Evolutionary conservation across 1,139 yeast genomes (phyloP).

Genomic region (Geotrichum restrictum): DNA sequence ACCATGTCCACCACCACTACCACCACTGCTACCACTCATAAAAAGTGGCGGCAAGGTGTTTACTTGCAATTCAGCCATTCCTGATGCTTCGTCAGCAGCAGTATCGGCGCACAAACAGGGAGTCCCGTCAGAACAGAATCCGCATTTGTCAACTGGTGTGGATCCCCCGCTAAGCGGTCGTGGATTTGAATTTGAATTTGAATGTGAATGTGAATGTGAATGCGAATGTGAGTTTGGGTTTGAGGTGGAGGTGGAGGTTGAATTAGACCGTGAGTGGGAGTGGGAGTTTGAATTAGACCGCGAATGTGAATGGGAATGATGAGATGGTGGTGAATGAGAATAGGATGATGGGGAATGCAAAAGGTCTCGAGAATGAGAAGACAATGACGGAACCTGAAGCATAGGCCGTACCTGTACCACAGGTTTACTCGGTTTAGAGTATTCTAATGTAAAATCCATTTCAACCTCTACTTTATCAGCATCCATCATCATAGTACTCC

Average conservation of each 20-base stretch:
- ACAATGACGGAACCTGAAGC: not conserved
- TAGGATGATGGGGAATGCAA: too few relatives aligned
- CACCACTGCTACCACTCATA: not conserved
- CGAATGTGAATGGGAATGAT: too few relatives aligned
- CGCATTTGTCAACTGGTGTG: conserved; percentile 70
- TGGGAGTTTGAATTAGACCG: too few relatives aligned
- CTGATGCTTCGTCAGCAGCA: conserved; percentile 23
- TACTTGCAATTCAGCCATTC: conserved; percentile 18
- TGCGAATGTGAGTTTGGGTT: not conserved
- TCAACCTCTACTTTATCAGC: conserved; percentile 37
- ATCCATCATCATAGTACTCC: too few relatives aligned
- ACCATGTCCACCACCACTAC: too few relatives aligned
- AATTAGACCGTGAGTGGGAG: too few relatives aligned
- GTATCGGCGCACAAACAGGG: conserved; percentile 85
- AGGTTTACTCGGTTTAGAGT: conserved; percentile 1
- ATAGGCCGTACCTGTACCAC: not conserved
- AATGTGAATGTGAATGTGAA: not conserved
- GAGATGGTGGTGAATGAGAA: too few relatives aligned
- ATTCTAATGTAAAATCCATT: conserved; percentile 31
- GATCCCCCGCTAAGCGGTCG: conserved; percentile 18
- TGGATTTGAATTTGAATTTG: not conserved
- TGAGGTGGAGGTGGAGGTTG: conserved; percentile 1
- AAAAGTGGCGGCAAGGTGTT: conserved; percentile 17
- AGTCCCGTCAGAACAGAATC: conserved; percentile 87
- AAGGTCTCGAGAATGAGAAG: not conserved